Evolutionary conservation across 192 early-diverging fungal genomes (phyloP).

Genomic region (Jimgerdemannia flammicorona): DNA sequence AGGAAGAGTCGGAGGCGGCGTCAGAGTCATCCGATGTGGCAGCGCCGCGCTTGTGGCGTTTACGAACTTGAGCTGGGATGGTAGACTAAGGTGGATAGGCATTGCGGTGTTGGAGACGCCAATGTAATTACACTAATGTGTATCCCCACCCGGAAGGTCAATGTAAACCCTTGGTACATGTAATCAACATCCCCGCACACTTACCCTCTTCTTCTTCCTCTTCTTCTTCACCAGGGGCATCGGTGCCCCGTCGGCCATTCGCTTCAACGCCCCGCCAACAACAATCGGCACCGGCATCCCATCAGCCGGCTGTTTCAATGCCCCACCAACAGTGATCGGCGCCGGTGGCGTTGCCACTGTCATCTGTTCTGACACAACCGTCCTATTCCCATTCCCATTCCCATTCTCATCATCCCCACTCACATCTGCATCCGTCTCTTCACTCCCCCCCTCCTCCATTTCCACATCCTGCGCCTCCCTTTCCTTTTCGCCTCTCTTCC

Average conservation of each 20-base stretch:
- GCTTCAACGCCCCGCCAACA: conserved; percentile 46
- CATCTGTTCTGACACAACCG: neutral
- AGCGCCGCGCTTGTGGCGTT: conserved; percentile 19
- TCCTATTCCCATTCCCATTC: neutral
- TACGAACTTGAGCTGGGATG: conserved; percentile 25
- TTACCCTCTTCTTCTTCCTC: conserved; percentile 48
- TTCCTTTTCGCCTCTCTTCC: neutral
- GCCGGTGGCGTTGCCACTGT: conserved; percentile 3
- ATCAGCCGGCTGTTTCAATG: too few relatives aligned
- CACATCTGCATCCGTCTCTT: neutral
- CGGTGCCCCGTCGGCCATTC: conserved; percentile 31
- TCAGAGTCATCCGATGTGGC: conserved; percentile 19
- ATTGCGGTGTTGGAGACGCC: neutral
- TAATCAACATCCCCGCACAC: neutral
- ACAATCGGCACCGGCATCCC: conserved; percentile 7
- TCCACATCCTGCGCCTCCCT: neutral
- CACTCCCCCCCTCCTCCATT: neutral
- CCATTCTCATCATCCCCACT: conserved; percentile 15
- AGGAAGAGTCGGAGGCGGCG: conserved; percentile 45
- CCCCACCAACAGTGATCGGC: too few relatives aligned
- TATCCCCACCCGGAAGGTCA: too few relatives aligned
- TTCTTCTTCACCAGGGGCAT: conserved; percentile 38
- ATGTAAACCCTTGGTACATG: too few relatives aligned
- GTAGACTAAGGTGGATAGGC: conserved; percentile 21
- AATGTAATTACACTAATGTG: too few relatives aligned